These are phyloP conservation scores for Fusarium pseudocircinatum DNA, from an alignment of 2,329 filamentous ascomycete species.

Conservation along the genomic window DNA sequence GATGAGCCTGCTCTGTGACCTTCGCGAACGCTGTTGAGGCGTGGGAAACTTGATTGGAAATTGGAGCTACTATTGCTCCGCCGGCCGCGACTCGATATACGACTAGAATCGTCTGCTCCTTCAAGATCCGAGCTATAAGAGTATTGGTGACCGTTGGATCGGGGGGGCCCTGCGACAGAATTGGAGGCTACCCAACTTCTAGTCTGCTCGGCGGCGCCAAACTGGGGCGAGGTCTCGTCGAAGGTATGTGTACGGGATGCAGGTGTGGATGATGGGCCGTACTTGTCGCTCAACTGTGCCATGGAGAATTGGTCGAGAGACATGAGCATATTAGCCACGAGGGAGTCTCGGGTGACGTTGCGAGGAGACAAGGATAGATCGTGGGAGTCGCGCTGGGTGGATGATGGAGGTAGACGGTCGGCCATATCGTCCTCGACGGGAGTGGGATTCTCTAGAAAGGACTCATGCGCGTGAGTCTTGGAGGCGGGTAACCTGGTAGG, in stretches of 20 bases:
- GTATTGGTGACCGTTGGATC: slow-evolving; percentile 50
- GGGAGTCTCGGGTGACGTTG: slow-evolving; percentile 84
- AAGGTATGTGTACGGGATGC: slow-evolving; percentile 42
- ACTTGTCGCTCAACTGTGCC: slow-evolving; percentile 50
- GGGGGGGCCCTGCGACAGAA: slow-evolving; percentile 36
- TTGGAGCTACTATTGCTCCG: slow-evolving; percentile 86
- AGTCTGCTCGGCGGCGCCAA: slow-evolving; percentile 47
- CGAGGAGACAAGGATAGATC: slow-evolving; percentile 83
- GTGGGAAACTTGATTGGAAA: slow-evolving; percentile 67
- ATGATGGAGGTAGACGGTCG: slow-evolving; percentile 37
- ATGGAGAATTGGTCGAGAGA: slow-evolving; percentile 87
- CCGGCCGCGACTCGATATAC: slow-evolving; percentile 67
- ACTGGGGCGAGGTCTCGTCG: slow-evolving; percentile 41
- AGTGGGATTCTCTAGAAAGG: slow-evolving; percentile 45
- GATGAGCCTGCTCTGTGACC: slow-evolving; percentile 51
- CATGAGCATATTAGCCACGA: slow-evolving; percentile 94
- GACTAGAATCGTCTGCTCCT: slow-evolving; percentile 62
- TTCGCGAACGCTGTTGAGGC: slow-evolving; percentile 71
- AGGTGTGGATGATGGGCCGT: slow-evolving; percentile 28
- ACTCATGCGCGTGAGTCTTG: slow-evolving; percentile 41
- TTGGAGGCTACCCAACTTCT: slow-evolving; percentile 45
- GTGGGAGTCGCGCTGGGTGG: slow-evolving; percentile 72
- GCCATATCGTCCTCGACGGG: slow-evolving; percentile 45
- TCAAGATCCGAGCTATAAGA: slow-evolving; percentile 73
- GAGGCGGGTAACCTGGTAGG: slow-evolving; percentile 38